A percentile compares a stretch with the other conserved stretches of the same genome.
Conservation (phyloP, 345 rosid species). For the Capsella bursapastoris region DNA sequence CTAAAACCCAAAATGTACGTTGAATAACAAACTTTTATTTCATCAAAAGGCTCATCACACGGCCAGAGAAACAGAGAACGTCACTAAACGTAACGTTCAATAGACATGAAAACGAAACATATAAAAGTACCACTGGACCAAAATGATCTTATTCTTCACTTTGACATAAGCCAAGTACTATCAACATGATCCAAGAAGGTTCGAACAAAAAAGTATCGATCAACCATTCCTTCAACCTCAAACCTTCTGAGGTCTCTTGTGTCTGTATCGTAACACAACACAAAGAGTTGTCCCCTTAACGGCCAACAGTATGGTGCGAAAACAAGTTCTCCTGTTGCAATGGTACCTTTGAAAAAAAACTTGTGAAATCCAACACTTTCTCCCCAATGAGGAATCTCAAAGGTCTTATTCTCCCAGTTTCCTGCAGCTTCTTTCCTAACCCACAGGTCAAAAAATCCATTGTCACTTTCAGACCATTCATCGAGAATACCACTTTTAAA, state of each 20-base stretch:
- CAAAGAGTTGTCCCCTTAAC: background rate
- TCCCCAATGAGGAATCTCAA: background rate
- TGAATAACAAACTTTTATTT: too few relatives aligned
- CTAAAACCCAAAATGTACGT: too few relatives aligned
- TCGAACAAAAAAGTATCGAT: background rate
- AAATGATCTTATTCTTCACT: background rate
- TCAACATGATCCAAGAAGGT: slow-evolving; percentile 11
- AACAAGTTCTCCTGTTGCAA: slow-evolving; percentile 4
- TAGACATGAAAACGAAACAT: too few relatives aligned
- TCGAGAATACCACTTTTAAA: background rate
- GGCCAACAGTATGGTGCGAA: background rate
- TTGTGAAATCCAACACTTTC: background rate
- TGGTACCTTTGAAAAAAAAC: slow-evolving; percentile 6
- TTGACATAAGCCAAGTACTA: background rate
- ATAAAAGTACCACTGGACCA: too few relatives aligned
- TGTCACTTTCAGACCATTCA: background rate
- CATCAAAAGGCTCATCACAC: too few relatives aligned
- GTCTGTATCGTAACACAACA: background rate
- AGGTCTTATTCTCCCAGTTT: too few relatives aligned
- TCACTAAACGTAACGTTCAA: too few relatives aligned
- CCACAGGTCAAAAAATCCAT: background rate
- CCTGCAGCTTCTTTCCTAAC: background rate
- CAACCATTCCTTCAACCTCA: background rate
- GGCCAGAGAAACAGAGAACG: too few relatives aligned
- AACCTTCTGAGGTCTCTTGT: background rate